phyloP scores from a whole-genome alignment of 164 flowering plant species.

The Vitis rupestris region DNA sequence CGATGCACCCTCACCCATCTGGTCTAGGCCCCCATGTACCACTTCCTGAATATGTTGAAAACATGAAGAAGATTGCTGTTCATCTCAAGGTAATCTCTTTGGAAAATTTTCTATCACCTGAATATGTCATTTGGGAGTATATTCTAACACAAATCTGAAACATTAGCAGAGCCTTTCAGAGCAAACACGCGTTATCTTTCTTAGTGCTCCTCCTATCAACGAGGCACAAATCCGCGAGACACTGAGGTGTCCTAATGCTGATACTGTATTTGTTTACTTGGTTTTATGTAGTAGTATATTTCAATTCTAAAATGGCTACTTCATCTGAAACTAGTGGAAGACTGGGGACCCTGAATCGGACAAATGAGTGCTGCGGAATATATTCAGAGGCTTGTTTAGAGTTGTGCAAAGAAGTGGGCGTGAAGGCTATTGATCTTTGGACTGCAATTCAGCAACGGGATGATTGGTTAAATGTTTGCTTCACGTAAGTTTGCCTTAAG shows the following conservation, averaged over 20 bases:
- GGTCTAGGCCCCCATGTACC: conserved; percentile 86
- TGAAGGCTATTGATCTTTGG: conserved; percentile 72
- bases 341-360: conserved; percentile 34
- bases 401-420: conserved; percentile 55
- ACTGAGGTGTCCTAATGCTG: conserved; percentile 33
- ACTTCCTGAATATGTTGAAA: conserved; percentile 66
- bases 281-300: background rate
- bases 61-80: conserved; percentile 72
- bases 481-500: conserved; percentile 51
- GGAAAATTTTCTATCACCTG: no score
- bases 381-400: conserved; percentile 84
- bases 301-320: background rate
- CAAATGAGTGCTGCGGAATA: conserved; percentile 57
- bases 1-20: conserved; percentile 54
- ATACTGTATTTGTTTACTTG: background rate
- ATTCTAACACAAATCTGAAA: conserved; percentile 6
- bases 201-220: conserved; percentile 57
- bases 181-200: conserved; percentile 49
- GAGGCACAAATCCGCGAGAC: conserved; percentile 45
- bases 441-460: conserved; percentile 58
- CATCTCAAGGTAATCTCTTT: conserved; percentile 62
- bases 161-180: conserved; percentile 71
- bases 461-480: conserved; percentile 67
- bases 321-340: conserved; percentile 22
- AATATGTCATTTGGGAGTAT: no score